phyloP scores from a whole-genome alignment of 1,139 yeast species.

The Suhomyces guaymorum region DNA sequence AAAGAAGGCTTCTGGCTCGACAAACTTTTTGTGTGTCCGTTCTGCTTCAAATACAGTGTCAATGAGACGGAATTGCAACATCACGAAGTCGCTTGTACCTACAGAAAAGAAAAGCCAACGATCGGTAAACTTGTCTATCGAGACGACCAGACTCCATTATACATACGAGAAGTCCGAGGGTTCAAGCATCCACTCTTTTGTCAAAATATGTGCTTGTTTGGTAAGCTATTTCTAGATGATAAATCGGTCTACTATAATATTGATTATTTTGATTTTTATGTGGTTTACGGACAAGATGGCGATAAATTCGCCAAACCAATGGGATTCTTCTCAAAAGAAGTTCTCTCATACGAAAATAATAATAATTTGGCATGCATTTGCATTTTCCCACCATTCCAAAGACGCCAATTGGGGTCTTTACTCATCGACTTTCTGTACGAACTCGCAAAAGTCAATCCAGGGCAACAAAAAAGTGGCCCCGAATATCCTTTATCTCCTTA shows the following conservation, averaged over 20 bases:
- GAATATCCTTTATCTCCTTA: constrained; percentile 86
- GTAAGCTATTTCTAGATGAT: constrained; percentile 86
- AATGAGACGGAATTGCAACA: constrained; percentile 32
- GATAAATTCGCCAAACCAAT: constrained; percentile 50
- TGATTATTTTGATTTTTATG: constrained; percentile 77
- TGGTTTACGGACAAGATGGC: constrained; percentile 55
- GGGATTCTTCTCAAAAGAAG: constrained; percentile 92
- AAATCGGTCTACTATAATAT: constrained; percentile 83
- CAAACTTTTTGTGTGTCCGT: constrained; percentile 68
- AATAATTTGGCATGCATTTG: constrained; percentile 85
- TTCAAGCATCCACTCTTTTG: constrained; percentile 63
- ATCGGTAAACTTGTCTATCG: constrained; percentile 71
- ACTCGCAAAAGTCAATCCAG: constrained; percentile 54
- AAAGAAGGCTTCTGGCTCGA: constrained; percentile 51
- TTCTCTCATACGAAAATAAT: constrained; percentile 78
- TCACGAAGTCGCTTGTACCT: constrained; percentile 51
- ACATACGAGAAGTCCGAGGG: constrained; percentile 70
- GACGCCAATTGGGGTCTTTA: constrained; percentile 72
- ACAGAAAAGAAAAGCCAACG: constrained; percentile 34
- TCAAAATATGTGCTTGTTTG: constrained; percentile 81
- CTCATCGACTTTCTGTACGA: constrained; percentile 82
- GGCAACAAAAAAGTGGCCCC: constrained; percentile 71
- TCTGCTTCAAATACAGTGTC: constrained; percentile 79
- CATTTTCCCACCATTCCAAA: constrained; percentile 89
- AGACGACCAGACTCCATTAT: constrained; percentile 47